Conservation (phyloP, 768 basidiomycete genomes). For the Russula compacta region DNA sequence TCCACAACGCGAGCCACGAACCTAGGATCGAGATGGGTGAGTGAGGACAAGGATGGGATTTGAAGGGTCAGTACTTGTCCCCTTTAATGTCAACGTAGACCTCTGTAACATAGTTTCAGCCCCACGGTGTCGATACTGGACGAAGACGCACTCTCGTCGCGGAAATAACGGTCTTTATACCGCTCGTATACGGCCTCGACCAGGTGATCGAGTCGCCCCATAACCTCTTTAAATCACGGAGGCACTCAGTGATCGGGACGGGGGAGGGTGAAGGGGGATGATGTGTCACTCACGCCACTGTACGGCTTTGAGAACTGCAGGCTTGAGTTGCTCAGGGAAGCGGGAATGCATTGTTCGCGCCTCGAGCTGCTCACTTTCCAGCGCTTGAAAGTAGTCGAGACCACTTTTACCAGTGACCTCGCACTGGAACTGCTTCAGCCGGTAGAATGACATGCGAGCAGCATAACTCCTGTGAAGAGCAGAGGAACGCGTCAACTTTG, state of each 20-base stretch:
- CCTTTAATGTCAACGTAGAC: slow-evolving; percentile 82
- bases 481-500: slow-evolving; percentile 19
- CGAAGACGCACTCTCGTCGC: slow-evolving; percentile 66
- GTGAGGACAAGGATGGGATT: slow-evolving; percentile 13
- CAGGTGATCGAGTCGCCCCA: slow-evolving; percentile 90
- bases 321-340: slow-evolving; percentile 89
- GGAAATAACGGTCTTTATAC: slow-evolving; percentile 93
- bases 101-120: slow-evolving; percentile 35
- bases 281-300: slow-evolving; percentile 82
- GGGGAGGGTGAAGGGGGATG: slow-evolving; percentile 1
- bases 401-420: slow-evolving; percentile 94
- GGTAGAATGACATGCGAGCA: slow-evolving; percentile 90
- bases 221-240: slow-evolving; percentile 60
- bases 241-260: slow-evolving; percentile 11
- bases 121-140: slow-evolving; percentile 7
- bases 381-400: slow-evolving; percentile 89
- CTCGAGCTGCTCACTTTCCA: slow-evolving; percentile 86
- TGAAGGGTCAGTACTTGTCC: slow-evolving; percentile 57
- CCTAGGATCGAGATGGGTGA: slow-evolving; percentile 31
- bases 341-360: slow-evolving; percentile 81
- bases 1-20: slow-evolving; percentile 76
- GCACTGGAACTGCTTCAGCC: slow-evolving; percentile 90
- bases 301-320: slow-evolving; percentile 81
- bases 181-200: slow-evolving; percentile 94
- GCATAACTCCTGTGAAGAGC: slow-evolving; percentile 54